These are phyloP conservation scores for Colletotrichum viniferum DNA, from an alignment of 2,329 filamentous ascomycete genomes.

Conservation along the genomic window DNA sequence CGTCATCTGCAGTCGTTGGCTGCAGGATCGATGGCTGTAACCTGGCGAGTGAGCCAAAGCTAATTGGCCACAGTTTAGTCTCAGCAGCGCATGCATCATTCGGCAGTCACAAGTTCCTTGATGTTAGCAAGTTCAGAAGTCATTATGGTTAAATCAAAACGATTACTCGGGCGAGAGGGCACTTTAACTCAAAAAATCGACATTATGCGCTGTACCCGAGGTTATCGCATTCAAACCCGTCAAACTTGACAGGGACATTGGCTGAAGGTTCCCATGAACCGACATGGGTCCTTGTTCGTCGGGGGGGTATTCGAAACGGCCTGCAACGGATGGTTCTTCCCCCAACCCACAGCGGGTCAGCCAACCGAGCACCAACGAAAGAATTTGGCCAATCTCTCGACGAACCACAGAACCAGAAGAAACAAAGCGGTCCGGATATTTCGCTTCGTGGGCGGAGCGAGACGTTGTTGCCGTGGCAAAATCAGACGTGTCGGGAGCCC, in stretches of 20 bases:
- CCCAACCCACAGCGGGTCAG: neutral
- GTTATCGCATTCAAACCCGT: neutral
- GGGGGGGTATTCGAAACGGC: conserved; percentile 2
- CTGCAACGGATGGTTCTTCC: neutral
- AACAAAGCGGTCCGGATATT: neutral
- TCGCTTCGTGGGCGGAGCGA: neutral
- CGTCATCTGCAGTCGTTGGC: neutral
- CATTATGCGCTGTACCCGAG: neutral
- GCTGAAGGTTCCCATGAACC: neutral
- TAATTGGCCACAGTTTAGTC: neutral
- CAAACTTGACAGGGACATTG: neutral
- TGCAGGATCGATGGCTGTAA: neutral
- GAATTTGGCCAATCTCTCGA: neutral
- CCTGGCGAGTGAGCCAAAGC: neutral
- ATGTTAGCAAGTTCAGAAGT: neutral
- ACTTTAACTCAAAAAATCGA: neutral
- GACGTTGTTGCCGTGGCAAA: neutral
- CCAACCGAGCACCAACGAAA: neutral
- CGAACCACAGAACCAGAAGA: neutral
- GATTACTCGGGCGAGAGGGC: neutral
- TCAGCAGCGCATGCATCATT: neutral
- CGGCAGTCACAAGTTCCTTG: rapidly evolving
- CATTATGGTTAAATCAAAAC: rapidly evolving
- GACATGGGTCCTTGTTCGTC: neutral
- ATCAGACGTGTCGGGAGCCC: neutral